Percentiles rank a stretch among this genome's conserved stretches.
Conservation (phyloP, 345 rosid genomes). For the Streptanthus diversifolius region DNA sequence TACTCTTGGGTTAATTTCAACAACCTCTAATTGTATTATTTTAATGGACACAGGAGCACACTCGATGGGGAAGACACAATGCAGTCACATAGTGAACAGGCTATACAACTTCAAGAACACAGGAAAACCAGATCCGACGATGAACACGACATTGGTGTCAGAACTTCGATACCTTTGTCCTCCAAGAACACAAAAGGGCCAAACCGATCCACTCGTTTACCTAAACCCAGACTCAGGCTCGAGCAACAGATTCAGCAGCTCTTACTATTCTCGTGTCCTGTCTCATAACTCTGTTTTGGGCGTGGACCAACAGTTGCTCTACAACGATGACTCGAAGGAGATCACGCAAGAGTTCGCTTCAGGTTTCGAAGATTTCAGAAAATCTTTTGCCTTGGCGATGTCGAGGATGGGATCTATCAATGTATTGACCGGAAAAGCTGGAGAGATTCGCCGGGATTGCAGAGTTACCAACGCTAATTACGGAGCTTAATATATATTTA, state of each 20-base stretch:
- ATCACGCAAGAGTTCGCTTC: conserved; percentile 52
- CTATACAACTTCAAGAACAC: conserved; percentile 58
- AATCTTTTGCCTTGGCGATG: conserved; percentile 62
- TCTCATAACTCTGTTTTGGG: conserved; percentile 48
- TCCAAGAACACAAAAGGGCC: conserved; percentile 42
- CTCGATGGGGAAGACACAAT: conserved; percentile 55
- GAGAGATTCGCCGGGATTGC: conserved; percentile 68
- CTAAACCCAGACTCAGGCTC: conserved; percentile 57
- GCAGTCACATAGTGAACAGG: conserved; percentile 47
- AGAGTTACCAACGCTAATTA: conserved; percentile 36
- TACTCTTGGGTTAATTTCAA: not conserved
- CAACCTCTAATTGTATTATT: not conserved
- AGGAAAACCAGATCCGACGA: conserved; percentile 51
- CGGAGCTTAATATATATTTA: conserved; percentile 1
- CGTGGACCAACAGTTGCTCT: conserved; percentile 66
- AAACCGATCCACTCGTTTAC: conserved; percentile 50
- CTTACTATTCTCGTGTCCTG: conserved; percentile 53
- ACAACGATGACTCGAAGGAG: conserved; percentile 37
- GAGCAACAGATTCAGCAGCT: conserved; percentile 41
- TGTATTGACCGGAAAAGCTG: conserved; percentile 56
- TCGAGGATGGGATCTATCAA: conserved; percentile 71
- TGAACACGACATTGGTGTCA: conserved; percentile 40
- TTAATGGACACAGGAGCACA: conserved; percentile 51
- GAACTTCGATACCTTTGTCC: conserved; percentile 50
- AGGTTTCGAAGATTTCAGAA: conserved; percentile 58